These are phyloP conservation scores for Boletus speciosus DNA, from an alignment of 768 basidiomycete species.

Conservation along the genomic window DNA sequence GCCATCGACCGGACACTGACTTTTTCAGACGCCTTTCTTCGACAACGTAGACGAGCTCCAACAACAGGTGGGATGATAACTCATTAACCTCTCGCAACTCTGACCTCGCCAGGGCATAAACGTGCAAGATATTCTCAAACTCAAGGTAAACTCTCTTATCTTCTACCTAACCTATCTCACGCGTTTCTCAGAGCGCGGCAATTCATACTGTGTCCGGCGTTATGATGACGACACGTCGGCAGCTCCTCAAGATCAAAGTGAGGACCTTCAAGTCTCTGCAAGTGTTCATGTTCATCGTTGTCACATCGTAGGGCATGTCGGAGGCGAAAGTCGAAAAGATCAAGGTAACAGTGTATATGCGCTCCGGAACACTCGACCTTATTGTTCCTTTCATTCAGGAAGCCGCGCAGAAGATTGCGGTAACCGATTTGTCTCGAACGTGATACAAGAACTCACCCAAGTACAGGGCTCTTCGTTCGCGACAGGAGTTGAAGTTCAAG, in stretches of 20 bases:
- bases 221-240: slow-evolving; percentile 86
- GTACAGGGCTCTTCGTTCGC: slow-evolving; percentile 84
- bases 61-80: slow-evolving; percentile 53
- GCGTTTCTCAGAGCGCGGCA: slow-evolving; percentile 55
- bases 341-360: slow-evolving; percentile 50
- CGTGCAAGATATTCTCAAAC: slow-evolving; percentile 90
- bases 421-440: slow-evolving; percentile 22
- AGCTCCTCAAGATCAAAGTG: slow-evolving; percentile 92
- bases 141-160: slow-evolving; percentile 55
- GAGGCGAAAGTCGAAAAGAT: slow-evolving; percentile 98
- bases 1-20: neutral
- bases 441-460: neutral
- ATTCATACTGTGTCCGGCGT: slow-evolving; percentile 86
- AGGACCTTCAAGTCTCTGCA: neutral
- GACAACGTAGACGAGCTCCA: slow-evolving; percentile 84
- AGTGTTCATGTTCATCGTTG: neutral
- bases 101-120: slow-evolving; percentile 72
- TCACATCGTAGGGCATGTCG: slow-evolving; percentile 71
- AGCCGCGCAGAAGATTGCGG: slow-evolving; percentile 84
- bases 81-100: slow-evolving; percentile 3
- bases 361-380: neutral
- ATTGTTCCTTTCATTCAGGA: slow-evolving; percentile 50
- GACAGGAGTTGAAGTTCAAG: slow-evolving; percentile 88
- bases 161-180: neutral
- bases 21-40: slow-evolving; percentile 54